Base-by-base conservation (phyloP, 1,139 yeast species). In the Pichia sp. region DNA sequence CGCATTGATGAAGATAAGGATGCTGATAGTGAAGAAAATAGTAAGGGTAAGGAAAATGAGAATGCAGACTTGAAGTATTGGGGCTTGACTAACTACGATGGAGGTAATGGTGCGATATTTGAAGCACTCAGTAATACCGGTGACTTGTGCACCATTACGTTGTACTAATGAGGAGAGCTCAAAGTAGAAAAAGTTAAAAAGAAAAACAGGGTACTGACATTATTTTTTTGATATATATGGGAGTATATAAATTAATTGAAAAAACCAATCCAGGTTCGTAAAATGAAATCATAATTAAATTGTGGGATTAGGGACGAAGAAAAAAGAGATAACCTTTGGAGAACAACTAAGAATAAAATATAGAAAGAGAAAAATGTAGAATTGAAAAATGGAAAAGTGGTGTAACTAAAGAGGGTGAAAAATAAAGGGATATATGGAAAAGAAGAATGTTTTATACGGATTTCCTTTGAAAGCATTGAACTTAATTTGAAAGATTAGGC, bases 11-110 rank as follows among this genome's bases (percentile, higher is more conserved):
- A 32, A 26, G 13, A 7, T 2, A 34, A 45, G 15, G 43, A 11
- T 41, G 43, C 31, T 47, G 51, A 30, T n/a, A 45, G 49, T 38
- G 50, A 49, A 4, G 11, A 32, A 26, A 11, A 13, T 29, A 11
- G 19, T 19, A 15, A 13, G 6, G 30, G 26, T 15, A 38, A 26
- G 30, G 42, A 36, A 40, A 48, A 11, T n/a, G 54, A 46, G 2
- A 55, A 56, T 46, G 54, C 58, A 3, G 64, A 62, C 45, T 54
- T 57, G 43, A 63, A 64, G 41, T 61, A 63, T 45, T 81, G 85
- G 84, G 85, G 85, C 10, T 79, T 79, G 61, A 75, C 80, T 19
- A 76, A 75, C 59, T 64, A 80, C 44, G 77, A 77, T 61, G 80
- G 81, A 2, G 72, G 70, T 57, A 67, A 72, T 29, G 65, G 75